Conservation (phyloP, 2,329 filamentous ascomycete genomes). For the Penicillium sumatraense region DNA sequence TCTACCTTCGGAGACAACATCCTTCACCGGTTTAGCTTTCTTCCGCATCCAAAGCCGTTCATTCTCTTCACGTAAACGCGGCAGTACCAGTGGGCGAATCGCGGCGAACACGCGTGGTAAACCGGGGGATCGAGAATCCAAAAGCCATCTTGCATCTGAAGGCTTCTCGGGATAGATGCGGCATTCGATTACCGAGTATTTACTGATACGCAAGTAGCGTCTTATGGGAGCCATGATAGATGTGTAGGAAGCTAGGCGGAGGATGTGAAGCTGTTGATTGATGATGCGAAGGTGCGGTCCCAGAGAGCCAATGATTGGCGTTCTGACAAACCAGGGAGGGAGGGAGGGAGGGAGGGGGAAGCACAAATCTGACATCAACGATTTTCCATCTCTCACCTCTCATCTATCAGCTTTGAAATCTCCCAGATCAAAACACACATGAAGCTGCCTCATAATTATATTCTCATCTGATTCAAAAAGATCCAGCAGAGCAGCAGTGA, state of each 20-base stretch:
- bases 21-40: conserved; percentile 82
- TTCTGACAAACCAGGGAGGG: background rate
- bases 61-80: conserved; percentile 87
- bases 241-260: background rate
- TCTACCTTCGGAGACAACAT: conserved; percentile 86
- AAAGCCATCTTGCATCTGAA: conserved; percentile 78
- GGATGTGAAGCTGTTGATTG: conserved; percentile 10
- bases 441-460: too few species aligned
- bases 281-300: conserved; percentile 19
- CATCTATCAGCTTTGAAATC: too few species aligned
- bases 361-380: too few species aligned
- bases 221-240: conserved; percentile 79
- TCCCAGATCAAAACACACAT: too few species aligned
- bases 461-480: too few species aligned
- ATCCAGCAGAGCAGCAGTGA: too few species aligned
- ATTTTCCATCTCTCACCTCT: too few species aligned
- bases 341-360: too few species aligned
- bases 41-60: conserved; percentile 65
- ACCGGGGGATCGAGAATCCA: conserved; percentile 75
- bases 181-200: conserved; percentile 93
- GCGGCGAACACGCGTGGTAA: conserved; percentile 83
- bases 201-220: conserved; percentile 87
- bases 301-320: conserved; percentile 24
- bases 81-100: conserved; percentile 82
- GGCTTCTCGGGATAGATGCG: conserved; percentile 96